Evolutionary conservation across 2,329 filamentous ascomycete species (phyloP).

Genomic region (Microascus cirrosus): DNA sequence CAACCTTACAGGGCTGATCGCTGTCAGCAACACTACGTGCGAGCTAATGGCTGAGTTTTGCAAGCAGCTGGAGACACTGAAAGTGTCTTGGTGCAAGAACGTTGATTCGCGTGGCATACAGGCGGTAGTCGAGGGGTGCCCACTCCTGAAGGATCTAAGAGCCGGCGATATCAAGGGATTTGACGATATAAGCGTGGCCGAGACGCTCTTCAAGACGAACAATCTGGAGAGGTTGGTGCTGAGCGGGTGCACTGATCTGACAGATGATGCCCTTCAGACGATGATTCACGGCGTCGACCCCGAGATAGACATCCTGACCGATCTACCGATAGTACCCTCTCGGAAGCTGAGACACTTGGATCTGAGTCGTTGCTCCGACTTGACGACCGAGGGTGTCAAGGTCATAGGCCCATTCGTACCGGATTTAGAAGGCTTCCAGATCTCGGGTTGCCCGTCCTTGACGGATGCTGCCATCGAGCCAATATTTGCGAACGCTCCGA

Average conservation of each 20-base stretch:
- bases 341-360: conserved; percentile 77
- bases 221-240: conserved; percentile 73
- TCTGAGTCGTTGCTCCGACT: conserved; percentile 62
- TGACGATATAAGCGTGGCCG: conserved; percentile 59
- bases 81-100: conserved; percentile 87
- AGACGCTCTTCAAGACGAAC: conserved; percentile 68
- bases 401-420: conserved; percentile 65
- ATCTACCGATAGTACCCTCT: conserved; percentile 62
- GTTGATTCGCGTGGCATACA: conserved; percentile 69
- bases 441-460: conserved; percentile 66
- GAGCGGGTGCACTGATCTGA: conserved; percentile 68
- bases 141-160: conserved; percentile 64
- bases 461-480: conserved; percentile 62
- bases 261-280: conserved; percentile 58
- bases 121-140: conserved; percentile 61
- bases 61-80: conserved; percentile 69
- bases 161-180: conserved; percentile 76
- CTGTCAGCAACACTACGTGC: conserved; percentile 75
- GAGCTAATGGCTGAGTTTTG: conserved; percentile 76
- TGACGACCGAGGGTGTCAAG: conserved; percentile 65
- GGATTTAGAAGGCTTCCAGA: conserved; percentile 68
- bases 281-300: conserved; percentile 69
- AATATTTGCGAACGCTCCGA: conserved; percentile 63
- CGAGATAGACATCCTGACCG: conserved; percentile 71
- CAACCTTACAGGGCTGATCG: conserved; percentile 72